Percentiles rank a stretch among this genome's conserved stretches.
These are phyloP conservation scores for Yamadazyma sp. DNA, from an alignment of 805 yeast species.

Conservation along the genomic window DNA sequence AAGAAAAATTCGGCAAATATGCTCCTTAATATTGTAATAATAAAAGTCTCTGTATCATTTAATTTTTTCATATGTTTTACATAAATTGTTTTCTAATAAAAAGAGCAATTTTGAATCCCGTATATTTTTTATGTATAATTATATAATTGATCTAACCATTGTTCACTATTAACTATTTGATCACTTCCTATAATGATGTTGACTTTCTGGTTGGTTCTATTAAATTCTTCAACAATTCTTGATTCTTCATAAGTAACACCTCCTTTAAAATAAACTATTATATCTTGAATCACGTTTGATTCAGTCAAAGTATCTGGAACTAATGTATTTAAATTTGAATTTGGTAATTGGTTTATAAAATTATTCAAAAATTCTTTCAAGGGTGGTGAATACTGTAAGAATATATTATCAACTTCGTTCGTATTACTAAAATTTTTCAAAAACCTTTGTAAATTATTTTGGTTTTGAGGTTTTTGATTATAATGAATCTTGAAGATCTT, in stretches of 20 bases:
- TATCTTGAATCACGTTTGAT: slow-evolving; percentile 38
- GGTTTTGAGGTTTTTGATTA: slow-evolving; percentile 28
- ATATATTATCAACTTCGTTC: slow-evolving; percentile 58
- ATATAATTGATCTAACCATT: slow-evolving; percentile 32
- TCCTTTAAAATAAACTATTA: slow-evolving; percentile 74
- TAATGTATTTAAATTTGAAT: slow-evolving; percentile 23
- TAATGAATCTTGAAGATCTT: slow-evolving; percentile 23
- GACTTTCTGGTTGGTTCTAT: slow-evolving; percentile 46
- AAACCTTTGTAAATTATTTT: slow-evolving; percentile 16
- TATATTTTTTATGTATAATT: slow-evolving; percentile 15
- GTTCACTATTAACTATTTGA: slow-evolving; percentile 29
- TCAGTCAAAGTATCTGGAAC: slow-evolving; percentile 30
- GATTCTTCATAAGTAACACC: slow-evolving; percentile 95
- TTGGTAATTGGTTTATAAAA: slow-evolving; percentile 1
- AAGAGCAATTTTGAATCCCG: background rate
- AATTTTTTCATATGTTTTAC: too few species aligned
- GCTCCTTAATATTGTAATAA: slow-evolving; percentile 27
- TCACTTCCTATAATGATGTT: slow-evolving; percentile 79
- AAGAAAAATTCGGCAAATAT: slow-evolving; percentile 59
- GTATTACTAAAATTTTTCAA: slow-evolving; percentile 13
- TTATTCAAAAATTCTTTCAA: slow-evolving; percentile 41
- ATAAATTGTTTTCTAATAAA: too few species aligned
- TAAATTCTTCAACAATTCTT: slow-evolving; percentile 68
- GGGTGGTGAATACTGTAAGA: slow-evolving; percentile 88
- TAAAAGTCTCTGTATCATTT: too few species aligned